Percentiles rank a stretch among this genome's conserved stretches.
Evolutionary conservation across 345 rosid genomes (phyloP).

Genomic region (Populus alba): DNA sequence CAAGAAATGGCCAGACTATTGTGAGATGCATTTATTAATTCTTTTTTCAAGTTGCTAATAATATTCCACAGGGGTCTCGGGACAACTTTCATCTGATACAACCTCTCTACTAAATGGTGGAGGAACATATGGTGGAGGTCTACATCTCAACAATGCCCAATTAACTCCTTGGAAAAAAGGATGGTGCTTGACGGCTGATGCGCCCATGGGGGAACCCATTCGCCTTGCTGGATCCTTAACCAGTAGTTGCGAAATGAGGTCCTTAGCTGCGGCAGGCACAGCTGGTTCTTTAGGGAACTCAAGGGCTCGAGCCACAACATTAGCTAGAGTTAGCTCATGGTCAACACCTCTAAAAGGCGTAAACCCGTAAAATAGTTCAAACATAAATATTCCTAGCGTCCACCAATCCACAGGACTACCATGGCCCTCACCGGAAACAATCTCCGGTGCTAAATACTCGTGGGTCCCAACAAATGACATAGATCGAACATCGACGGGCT

Average conservation of each 20-base stretch:
- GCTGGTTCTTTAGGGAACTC: constrained; percentile 80
- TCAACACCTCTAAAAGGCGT: constrained; percentile 84
- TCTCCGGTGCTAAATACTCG: constrained; percentile 89
- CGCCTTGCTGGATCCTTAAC: constrained; percentile 73
- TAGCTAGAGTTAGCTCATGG: constrained; percentile 84
- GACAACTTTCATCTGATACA: constrained; percentile 66
- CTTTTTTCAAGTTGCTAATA: constrained; percentile 36
- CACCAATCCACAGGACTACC: constrained; percentile 94
- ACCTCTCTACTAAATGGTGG: constrained; percentile 56
- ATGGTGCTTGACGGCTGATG: constrained; percentile 79
- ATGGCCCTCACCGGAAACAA: constrained; percentile 89
- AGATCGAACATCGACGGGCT: constrained; percentile 80
- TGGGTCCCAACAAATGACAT: constrained; percentile 97
- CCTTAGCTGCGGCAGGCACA: constrained; percentile 58
- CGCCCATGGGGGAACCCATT: constrained; percentile 75
- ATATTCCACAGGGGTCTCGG: constrained; percentile 69
- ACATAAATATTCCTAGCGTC: constrained; percentile 85
- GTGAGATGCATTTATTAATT: not conserved
- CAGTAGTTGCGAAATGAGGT: constrained; percentile 64
- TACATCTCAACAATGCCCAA: constrained; percentile 90
- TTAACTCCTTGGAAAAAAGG: constrained; percentile 81
- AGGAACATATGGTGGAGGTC: constrained; percentile 73
- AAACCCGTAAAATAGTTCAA: constrained; percentile 68
- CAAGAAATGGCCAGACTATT: not conserved
- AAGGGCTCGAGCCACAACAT: constrained; percentile 88